Percentiles rank a stretch among this genome's conserved stretches.
These are phyloP conservation scores for Panaeolus cyanescens DNA, from an alignment of 768 basidiomycete species.

Conservation along the genomic window DNA sequence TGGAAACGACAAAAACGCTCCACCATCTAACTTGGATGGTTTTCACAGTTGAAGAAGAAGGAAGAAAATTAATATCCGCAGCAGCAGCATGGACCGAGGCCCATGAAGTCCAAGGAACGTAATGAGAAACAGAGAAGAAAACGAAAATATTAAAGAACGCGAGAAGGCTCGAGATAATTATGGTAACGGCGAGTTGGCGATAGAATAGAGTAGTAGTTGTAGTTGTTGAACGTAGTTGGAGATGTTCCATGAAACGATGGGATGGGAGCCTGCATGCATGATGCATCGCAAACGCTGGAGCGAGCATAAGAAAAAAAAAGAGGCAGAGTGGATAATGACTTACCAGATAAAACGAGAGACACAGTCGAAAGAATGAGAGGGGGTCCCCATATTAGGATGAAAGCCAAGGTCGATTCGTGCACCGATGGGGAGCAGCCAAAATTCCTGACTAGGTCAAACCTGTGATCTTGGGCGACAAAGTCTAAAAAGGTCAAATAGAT, in stretches of 20 bases:
- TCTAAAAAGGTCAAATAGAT: constrained; percentile 35
- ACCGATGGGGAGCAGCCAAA: constrained; percentile 55
- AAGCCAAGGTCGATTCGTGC: constrained; percentile 41
- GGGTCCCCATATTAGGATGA: constrained; percentile 47
- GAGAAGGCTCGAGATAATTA: constrained; percentile 44
- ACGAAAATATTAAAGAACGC: constrained; percentile 40
- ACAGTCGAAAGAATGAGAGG: constrained; percentile 43
- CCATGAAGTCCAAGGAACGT: constrained; percentile 49
- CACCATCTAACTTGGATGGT: constrained; percentile 39
- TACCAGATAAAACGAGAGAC: constrained; percentile 45
- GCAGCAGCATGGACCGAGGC: constrained; percentile 44
- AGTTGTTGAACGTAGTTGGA: constrained; percentile 39
- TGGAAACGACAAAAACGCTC: constrained; percentile 38
- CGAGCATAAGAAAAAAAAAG: not conserved
- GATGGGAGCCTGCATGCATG: constrained; percentile 27
- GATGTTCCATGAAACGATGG: constrained; percentile 29
- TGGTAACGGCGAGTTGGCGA: constrained; percentile 53
- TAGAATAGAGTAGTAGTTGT: constrained; percentile 52
- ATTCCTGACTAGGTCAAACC: constrained; percentile 62
- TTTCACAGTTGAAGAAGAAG: constrained; percentile 13
- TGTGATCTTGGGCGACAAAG: constrained; percentile 57
- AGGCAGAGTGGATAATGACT: constrained; percentile 15
- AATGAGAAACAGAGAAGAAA: constrained; percentile 31
- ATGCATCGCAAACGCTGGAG: constrained; percentile 34
- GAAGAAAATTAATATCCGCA: constrained; percentile 33